Percentiles rank a stretch among this genome's conserved stretches.
Conservation (phyloP, 352 stramenopile genomes). For the Phytophthora nicotianae region DNA sequence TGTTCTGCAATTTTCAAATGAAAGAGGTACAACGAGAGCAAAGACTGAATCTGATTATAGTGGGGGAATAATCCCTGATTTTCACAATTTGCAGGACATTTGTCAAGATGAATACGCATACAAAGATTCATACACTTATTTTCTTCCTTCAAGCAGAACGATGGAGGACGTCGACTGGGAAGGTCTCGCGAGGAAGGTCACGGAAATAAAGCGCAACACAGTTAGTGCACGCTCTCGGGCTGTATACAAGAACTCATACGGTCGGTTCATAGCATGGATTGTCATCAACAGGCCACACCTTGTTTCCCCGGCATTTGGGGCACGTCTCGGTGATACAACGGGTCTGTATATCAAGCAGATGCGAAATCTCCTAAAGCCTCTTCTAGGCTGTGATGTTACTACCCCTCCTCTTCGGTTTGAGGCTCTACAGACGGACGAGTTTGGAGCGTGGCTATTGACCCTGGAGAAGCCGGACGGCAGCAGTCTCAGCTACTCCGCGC, state of each 20-base stretch:
- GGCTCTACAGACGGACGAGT: constrained; percentile 3
- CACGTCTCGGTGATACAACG: constrained; percentile 2
- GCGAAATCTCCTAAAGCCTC: constrained; percentile 1
- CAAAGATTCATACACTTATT: no score
- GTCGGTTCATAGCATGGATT: constrained; percentile 17
- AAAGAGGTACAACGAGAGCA: no score
- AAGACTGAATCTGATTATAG: no score
- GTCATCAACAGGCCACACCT: constrained; percentile 1
- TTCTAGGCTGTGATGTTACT: not conserved
- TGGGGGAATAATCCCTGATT: no score
- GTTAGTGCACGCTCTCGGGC: not conserved
- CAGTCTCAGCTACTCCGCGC: constrained; percentile 18
- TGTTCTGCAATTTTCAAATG: constrained; percentile 19
- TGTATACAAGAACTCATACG: constrained; percentile 15
- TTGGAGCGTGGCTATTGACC: constrained; percentile 24
- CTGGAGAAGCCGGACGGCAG: constrained; percentile 19
- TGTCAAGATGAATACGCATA: no score
- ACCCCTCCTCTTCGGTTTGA: constrained; percentile 18
- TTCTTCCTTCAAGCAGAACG: no score
- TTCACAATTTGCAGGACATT: no score
- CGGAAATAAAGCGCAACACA: not conserved
- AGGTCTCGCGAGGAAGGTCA: not conserved
- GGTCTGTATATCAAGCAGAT: not conserved
- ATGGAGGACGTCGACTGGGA: constrained; percentile 9
- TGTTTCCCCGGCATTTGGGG: no score